Evolutionary conservation across 2,329 filamentous ascomycete genomes (phyloP).

Genomic region (Geoglossum cookeanum): DNA sequence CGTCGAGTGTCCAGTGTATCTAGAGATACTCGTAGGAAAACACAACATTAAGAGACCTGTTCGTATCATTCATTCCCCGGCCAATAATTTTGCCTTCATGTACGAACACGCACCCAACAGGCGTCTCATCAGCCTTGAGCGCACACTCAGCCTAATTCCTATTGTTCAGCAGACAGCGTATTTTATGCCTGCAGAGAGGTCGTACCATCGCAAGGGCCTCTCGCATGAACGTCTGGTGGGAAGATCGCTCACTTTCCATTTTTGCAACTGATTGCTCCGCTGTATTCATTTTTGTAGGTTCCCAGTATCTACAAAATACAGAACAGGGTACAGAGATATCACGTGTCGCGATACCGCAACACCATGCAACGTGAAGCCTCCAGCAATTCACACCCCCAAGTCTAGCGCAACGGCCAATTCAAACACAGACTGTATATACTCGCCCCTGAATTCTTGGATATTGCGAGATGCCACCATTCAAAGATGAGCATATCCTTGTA

Average conservation of each 20-base stretch:
- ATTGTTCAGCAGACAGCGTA: conserved; percentile 1
- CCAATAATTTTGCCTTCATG: conserved; percentile 63
- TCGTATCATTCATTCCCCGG: conserved; percentile 91
- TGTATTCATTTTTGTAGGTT: too few relatives aligned
- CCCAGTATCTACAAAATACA: too few relatives aligned
- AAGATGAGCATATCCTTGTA: conserved; percentile 33
- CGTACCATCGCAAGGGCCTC: conserved; percentile 71
- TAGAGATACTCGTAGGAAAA: neutral
- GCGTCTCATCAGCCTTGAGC: conserved; percentile 73
- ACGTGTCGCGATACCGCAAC: neutral
- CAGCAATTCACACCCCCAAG: neutral
- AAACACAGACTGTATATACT: neutral
- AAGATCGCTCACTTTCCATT: neutral
- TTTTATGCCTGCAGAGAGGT: conserved; percentile 1
- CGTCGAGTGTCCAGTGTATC: neutral
- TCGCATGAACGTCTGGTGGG: conserved; percentile 52
- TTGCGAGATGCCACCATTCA: conserved; percentile 28
- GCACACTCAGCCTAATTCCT: conserved; percentile 57
- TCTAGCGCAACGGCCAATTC: neutral
- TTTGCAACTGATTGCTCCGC: neutral
- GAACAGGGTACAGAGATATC: too few relatives aligned
- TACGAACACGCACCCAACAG: conserved; percentile 89
- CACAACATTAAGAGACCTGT: conserved; percentile 49
- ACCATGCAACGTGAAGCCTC: neutral
- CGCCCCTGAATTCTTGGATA: neutral